These are phyloP conservation scores for Saksenaea vasiformis DNA, from an alignment of 371 early-diverging fungal genomes.

Conservation along the genomic window DNA sequence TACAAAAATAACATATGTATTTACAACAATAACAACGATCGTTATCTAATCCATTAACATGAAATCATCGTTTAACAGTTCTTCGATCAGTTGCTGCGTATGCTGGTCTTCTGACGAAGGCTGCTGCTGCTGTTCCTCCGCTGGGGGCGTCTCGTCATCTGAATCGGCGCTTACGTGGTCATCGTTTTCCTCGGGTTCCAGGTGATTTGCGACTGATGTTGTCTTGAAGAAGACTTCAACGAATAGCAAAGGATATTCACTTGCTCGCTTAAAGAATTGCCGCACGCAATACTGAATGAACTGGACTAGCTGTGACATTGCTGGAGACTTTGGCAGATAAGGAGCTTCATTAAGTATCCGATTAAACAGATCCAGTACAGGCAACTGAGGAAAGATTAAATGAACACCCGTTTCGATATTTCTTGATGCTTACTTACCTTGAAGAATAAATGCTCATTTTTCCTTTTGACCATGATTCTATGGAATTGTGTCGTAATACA, in stretches of 20 bases:
- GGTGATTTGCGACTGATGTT: neutral
- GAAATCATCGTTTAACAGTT: neutral
- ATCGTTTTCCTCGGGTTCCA: neutral
- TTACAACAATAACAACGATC: neutral
- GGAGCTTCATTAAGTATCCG: constrained; percentile 44
- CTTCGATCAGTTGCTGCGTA: neutral
- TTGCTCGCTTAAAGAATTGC: constrained; percentile 57
- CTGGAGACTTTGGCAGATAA: constrained; percentile 27
- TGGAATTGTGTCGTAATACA: constrained; percentile 66
- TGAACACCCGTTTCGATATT: neutral
- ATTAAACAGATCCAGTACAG: constrained; percentile 65
- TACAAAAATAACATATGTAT: neutral
- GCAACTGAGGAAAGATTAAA: constrained; percentile 35
- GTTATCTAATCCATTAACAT: neutral
- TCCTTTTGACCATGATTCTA: constrained; percentile 66
- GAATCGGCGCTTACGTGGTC: neutral
- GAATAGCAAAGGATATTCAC: constrained; percentile 58
- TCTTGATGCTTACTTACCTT: constrained; percentile 34
- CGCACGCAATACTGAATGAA: constrained; percentile 55
- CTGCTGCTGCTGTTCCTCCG: neutral
- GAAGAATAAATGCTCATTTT: constrained; percentile 60
- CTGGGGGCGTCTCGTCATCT: neutral
- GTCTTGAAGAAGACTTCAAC: constrained; percentile 51
- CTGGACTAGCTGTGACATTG: constrained; percentile 47
- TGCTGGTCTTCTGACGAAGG: neutral